Conservation (phyloP, 345 rosid species). For the Toxicodendron radicans region DNA sequence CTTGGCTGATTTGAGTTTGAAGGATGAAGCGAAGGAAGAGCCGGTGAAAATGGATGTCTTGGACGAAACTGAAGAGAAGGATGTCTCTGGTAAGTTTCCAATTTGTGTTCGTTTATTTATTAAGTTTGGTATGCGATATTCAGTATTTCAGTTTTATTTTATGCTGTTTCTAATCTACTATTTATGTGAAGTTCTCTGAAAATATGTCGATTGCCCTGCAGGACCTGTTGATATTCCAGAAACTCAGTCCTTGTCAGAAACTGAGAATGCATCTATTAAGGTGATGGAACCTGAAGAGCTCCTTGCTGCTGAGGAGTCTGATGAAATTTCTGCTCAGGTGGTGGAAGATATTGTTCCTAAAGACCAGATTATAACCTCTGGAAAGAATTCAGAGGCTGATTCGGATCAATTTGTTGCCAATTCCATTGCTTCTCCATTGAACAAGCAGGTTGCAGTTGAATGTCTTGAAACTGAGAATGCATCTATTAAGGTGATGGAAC, state of each 20-base stretch:
- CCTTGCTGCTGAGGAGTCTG: neutral
- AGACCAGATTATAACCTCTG: neutral
- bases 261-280: neutral
- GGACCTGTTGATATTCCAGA: constrained; percentile 8
- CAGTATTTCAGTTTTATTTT: neutral
- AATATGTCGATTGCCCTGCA: constrained; percentile 4
- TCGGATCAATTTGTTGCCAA: neutral
- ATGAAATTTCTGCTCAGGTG: neutral
- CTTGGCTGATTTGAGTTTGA: constrained; percentile 55
- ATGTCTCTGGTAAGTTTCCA: constrained; percentile 35
- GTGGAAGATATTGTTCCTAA: neutral
- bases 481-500: neutral
- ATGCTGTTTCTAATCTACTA: neutral
- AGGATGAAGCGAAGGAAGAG: constrained; percentile 30
- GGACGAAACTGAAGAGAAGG: constrained; percentile 26
- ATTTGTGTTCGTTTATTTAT: neutral
- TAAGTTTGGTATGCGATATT: constrained; percentile 29
- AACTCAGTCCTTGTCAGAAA: neutral
- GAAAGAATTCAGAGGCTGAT: neutral
- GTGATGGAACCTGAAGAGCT: neutral
- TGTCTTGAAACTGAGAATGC: neutral
- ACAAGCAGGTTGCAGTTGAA: neutral
- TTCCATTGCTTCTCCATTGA: neutral
- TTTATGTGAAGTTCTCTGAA: neutral
- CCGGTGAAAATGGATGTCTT: constrained; percentile 28